Evolutionary conservation across 495 filamentous ascomycete genomes (phyloP).

Genomic region (Lindgomyces ingoldianus): DNA sequence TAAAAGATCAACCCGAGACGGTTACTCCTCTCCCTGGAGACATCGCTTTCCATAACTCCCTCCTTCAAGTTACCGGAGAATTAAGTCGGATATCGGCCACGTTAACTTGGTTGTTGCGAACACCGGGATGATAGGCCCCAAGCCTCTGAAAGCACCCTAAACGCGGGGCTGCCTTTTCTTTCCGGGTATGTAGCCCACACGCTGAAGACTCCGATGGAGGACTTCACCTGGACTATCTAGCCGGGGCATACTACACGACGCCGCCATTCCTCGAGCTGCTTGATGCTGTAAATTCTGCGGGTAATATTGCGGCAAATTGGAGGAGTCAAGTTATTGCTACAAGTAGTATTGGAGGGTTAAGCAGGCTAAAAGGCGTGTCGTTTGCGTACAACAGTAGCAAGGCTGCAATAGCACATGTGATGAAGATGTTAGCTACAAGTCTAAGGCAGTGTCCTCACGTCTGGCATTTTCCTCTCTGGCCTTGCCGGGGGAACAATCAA

Average conservation of each 20-base stretch:
- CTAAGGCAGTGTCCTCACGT: slow-evolving; percentile 66
- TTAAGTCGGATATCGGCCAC: slow-evolving; percentile 57
- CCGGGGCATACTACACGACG: too few relatives aligned
- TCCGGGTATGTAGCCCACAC: slow-evolving; percentile 56
- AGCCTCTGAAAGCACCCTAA: slow-evolving; percentile 40
- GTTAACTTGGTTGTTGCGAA: slow-evolving; percentile 70
- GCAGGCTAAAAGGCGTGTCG: slow-evolving; percentile 56
- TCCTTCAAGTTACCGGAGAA: slow-evolving; percentile 55
- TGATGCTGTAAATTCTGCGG: too few relatives aligned
- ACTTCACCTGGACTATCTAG: too few relatives aligned
- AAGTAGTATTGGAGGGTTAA: slow-evolving; percentile 63
- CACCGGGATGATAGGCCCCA: slow-evolving; percentile 62
- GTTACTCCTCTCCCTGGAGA: slow-evolving; percentile 66
- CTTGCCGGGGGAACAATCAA: slow-evolving; percentile 36
- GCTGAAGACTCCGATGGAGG: slow-evolving; percentile 52
- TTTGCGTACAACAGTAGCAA: slow-evolving; percentile 67
- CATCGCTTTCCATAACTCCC: slow-evolving; percentile 64
- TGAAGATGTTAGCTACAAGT: slow-evolving; percentile 59
- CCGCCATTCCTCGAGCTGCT: too few relatives aligned
- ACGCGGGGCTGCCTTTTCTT: slow-evolving; percentile 47
- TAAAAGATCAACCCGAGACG: slow-evolving; percentile 23
- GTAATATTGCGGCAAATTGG: slow-evolving; percentile 48
- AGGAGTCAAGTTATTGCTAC: slow-evolving; percentile 65
- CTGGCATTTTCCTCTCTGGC: slow-evolving; percentile 52
- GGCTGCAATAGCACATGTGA: slow-evolving; percentile 62